Evolutionary conservation across 2,329 filamentous ascomycete species (phyloP), one percentile per base, ranked within the genome.

Genomic region (Paecilomyces fulvus): DNA sequence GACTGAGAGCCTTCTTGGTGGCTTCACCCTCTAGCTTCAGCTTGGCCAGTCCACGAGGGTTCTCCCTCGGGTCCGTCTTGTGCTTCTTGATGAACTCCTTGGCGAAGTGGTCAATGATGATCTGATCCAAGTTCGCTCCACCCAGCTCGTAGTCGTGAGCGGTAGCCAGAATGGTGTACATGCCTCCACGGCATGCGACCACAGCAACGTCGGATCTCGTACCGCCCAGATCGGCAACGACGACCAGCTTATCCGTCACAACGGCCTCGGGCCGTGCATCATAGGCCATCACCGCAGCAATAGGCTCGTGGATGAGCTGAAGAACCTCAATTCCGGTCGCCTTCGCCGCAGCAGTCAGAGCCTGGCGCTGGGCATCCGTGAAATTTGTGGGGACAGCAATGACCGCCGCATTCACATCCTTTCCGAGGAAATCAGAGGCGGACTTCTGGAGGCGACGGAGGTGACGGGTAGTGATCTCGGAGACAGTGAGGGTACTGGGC

Each of bases 21-120:
- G 86, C 83, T 77, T 99, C 94, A 62, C 90, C 83, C 79, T 97
- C 94, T 51, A 91, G 81, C 75, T 90, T 92, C 63, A 99, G 80
- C 82, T 97, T 99, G 59, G 94, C 92, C 65, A 96, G 78, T 66
- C 88, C 88, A 67, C 86, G 86, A 55, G 86, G 80, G 71, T 94
- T 90, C 69, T 86, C 82, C 64, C 92, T 84, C 21, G 94, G 94
- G 74, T 97, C 94, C 57, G 84, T 84, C 78, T 86, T 87, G 83
- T 97, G 84, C 82, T 95, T 96, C 84, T 99, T 97, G 70, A 94
- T 83, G 78, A 99, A 99, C 76, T 99, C 94, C 82, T 99, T 99
- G 65, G 92, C 89, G 66, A 97, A 96, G 80, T 96, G 87, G 72
- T 99, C 92, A 72, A 96, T 89, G 58, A 99, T 82, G 52, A 92